These are phyloP conservation scores for Rhizopogon vesiculosus DNA, from an alignment of 768 basidiomycete species.

Conservation along the genomic window DNA sequence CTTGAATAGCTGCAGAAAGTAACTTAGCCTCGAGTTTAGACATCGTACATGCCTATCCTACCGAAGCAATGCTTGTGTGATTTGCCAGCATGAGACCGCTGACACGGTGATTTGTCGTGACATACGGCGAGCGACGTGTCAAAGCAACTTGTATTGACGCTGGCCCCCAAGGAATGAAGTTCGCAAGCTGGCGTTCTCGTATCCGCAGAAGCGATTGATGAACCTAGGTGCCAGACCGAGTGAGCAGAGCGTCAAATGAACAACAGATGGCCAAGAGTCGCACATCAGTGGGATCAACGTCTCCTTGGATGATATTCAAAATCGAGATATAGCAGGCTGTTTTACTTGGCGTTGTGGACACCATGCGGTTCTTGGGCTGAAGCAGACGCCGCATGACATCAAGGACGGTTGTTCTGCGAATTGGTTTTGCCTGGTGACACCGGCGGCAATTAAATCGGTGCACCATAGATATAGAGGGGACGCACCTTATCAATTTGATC, in stretches of 20 bases:
- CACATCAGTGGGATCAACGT: slow-evolving; percentile 97
- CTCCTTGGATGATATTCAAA: slow-evolving; percentile 97
- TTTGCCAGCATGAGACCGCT: slow-evolving; percentile 99
- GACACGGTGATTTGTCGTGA: slow-evolving; percentile 86
- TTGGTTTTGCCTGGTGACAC: slow-evolving; percentile 77
- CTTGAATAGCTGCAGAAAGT: slow-evolving; percentile 71
- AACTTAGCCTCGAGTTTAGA: background rate
- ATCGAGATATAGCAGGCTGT: slow-evolving; percentile 96
- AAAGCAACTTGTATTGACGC: slow-evolving; percentile 97
- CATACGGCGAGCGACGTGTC: slow-evolving; percentile 85
- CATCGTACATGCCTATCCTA: slow-evolving; percentile 32
- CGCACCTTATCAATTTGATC: slow-evolving; percentile 93
- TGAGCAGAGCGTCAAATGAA: background rate
- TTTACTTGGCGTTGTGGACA: slow-evolving; percentile 88
- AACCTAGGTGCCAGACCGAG: slow-evolving; percentile 46
- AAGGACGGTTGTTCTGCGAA: slow-evolving; percentile 92
- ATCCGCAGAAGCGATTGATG: slow-evolving; percentile 97
- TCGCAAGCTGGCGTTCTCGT: slow-evolving; percentile 92
- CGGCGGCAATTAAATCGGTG: background rate
- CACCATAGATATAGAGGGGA: background rate
- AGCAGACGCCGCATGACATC: slow-evolving; percentile 98
- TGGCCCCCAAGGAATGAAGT: slow-evolving; percentile 99
- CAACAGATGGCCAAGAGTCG: slow-evolving; percentile 1
- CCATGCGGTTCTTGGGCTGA: slow-evolving; percentile 98
- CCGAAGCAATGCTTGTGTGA: slow-evolving; percentile 97